phyloP scores from a whole-genome alignment of 2,329 filamentous ascomycete genomes.

The Zymoseptoria tritici region DNA sequence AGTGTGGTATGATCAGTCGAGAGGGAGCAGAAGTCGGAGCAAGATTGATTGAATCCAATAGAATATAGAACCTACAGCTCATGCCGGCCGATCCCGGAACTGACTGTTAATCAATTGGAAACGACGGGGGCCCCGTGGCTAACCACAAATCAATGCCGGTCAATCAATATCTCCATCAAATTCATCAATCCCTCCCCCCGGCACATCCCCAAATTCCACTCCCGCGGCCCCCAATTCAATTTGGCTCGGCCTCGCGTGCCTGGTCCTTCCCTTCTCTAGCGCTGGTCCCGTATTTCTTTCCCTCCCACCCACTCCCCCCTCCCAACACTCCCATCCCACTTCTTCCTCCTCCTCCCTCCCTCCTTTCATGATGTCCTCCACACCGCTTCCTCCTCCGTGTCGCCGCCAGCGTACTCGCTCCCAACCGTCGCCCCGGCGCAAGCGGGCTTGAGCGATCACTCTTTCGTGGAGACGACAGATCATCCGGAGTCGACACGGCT shows the following conservation, averaged over 20 bases:
- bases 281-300: conserved; percentile 3
- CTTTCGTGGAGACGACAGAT: not conserved
- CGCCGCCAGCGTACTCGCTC: conserved; percentile 27
- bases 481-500: not conserved
- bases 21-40: too few relatives aligned
- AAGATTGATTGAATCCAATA: too few relatives aligned
- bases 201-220: not conserved
- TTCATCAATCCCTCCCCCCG: not conserved
- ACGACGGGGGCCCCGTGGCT: too few relatives aligned
- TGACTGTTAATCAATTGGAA: not conserved
- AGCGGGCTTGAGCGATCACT: conserved; percentile 40
- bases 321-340: not conserved
- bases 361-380: conserved; percentile 23
- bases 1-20: too few relatives aligned
- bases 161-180: not conserved
- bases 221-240: too few relatives aligned
- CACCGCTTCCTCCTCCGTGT: conserved; percentile 27
- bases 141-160: not conserved
- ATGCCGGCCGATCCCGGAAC: too few relatives aligned
- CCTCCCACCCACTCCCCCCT: not conserved
- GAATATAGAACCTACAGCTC: too few relatives aligned
- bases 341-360: conserved; percentile 5
- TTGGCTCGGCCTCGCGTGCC: not conserved
- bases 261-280: not conserved
- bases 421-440: conserved; percentile 39